Evolutionary conservation across 208 protist genomes (phyloP), one percentile per base, ranked within the genome.

Genomic region (Acanthamoeba healyi): DNA sequence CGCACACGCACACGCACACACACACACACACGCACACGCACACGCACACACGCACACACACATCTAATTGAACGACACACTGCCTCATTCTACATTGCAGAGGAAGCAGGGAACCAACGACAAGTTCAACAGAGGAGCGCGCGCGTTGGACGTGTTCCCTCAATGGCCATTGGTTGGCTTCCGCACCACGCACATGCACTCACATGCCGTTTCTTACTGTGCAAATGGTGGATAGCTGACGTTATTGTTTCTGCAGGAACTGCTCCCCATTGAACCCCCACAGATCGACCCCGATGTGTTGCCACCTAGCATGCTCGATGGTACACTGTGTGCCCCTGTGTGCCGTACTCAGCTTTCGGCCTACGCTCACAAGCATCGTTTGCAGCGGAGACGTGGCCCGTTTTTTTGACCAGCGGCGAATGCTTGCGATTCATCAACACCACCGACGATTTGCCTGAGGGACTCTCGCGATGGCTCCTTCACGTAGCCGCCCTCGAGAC

Each of bases 31-130:
- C 58, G 12, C 6, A 70, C 58, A 89, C 67, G 49, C 89, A 51
- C 89, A 94, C 89, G 26, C 89, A 9, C 90, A 94, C 90, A 29
- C 32, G 44, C 65, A 29, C 63, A 6, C 44, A 29, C 72, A 93
- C 89, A 84, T 36, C 49, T 54, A 54, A 6, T 54, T 15, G 49
- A 6, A 15, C 15, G 49, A 15, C 49, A 54, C 49, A 54, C n/a
- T n/a, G n/a, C n/a, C n/a, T n/a, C n/a, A n/a, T n/a, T n/a, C n/a
- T n/a, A n/a, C n/a, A 54, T 19, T 54, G 9, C 26, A 65, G 58
- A 26, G 58, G 26, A 65, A 2, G n/a, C 26, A 26, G 7, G n/a
- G 26, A 12, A 34, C 26, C 24, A 32, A 5, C 26, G 26, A 65
- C 58, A 65, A 65, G 58, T 65, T 34, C 26, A 14, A 32, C 26